Base-by-base conservation (phyloP, 108 stramenopile genomes). In the Schizochytrium sp. region DNA sequence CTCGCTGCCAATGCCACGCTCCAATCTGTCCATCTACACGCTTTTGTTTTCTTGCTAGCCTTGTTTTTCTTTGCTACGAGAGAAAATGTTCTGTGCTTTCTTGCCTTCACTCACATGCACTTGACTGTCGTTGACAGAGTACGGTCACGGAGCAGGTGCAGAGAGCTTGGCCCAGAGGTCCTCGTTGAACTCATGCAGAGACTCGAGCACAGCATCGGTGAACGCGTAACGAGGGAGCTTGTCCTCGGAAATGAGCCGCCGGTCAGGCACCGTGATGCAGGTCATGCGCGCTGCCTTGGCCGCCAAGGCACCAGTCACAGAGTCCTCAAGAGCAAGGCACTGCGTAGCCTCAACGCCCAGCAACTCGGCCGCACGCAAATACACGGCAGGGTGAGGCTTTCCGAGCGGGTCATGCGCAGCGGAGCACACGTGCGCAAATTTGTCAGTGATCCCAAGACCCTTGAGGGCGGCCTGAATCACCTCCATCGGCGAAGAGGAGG, bases 151-250 rank as follows among this genome's bases (percentile, higher is more conserved):
- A 8, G 55, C 8, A 14, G 25, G n/a, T 45, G 19, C 25, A 18
- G 28, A 53, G 28, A 83, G 76, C 76, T 83, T 83, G 25, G 19
- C 76, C 45, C 45, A 53, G 51, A 83, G 76, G 0, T 83, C 76
- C 10, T 83, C 76, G 51, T 89, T 89, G 8, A 91, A 88, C 2
- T 51, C 47, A 4, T 83, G 44, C 1, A 91, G 87, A 19, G 89
- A 87, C 5, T 19, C 89, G 10, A 91, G 89, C 23, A 91, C 87
- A 5, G 87, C 91, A 12, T 91, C 91, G 12, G 76, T 53, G 4
- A 83, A 83, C 1, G 45, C 51, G 51, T 53, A 83, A 0, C 76
- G 45, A 43, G 76, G 45, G n/a, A 83, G 48, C 23, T 83, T 6
- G 41, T 28, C 25, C 4, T 69, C 63, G n/a, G 45, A 6, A 8